phyloP scores from a whole-genome alignment of 768 basidiomycete species.

The Tulasnella sp. region DNA sequence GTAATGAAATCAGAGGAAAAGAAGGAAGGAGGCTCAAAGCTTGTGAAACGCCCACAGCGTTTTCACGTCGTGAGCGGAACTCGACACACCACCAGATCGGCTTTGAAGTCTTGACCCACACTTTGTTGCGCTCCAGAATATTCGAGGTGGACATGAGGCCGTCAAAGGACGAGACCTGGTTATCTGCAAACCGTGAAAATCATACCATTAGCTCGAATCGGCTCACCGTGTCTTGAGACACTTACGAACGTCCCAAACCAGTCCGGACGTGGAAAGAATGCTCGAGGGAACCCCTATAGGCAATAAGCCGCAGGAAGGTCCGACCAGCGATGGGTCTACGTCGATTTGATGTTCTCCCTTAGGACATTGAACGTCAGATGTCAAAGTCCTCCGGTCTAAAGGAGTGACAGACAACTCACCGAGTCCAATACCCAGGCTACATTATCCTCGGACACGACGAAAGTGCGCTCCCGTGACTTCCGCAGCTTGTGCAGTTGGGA shows the following conservation, averaged over 20 bases:
- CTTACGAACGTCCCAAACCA: constrained; percentile 83
- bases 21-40: too few relatives aligned
- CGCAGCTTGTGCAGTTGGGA: constrained; percentile 76
- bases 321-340: constrained; percentile 62
- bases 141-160: constrained; percentile 90
- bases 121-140: constrained; percentile 58
- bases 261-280: constrained; percentile 65
- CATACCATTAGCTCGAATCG: too few relatives aligned
- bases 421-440: constrained; percentile 79
- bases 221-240: too few relatives aligned
- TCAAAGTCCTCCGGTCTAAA: background rate
- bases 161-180: constrained; percentile 63
- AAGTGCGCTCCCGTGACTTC: constrained; percentile 44
- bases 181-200: constrained; percentile 31
- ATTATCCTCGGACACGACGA: constrained; percentile 80
- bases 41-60: background rate
- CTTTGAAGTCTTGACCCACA: constrained; percentile 63
- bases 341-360: constrained; percentile 77
- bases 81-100: constrained; percentile 91
- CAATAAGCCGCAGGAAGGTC: constrained; percentile 87
- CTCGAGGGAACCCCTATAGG: constrained; percentile 77
- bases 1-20: too few relatives aligned
- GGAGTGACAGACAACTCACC: constrained; percentile 34
- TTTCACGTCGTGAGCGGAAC: constrained; percentile 28
- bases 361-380: background rate